phyloP scores from a whole-genome alignment of 2,329 filamentous ascomycete species.

The Fusarium buharicum region DNA sequence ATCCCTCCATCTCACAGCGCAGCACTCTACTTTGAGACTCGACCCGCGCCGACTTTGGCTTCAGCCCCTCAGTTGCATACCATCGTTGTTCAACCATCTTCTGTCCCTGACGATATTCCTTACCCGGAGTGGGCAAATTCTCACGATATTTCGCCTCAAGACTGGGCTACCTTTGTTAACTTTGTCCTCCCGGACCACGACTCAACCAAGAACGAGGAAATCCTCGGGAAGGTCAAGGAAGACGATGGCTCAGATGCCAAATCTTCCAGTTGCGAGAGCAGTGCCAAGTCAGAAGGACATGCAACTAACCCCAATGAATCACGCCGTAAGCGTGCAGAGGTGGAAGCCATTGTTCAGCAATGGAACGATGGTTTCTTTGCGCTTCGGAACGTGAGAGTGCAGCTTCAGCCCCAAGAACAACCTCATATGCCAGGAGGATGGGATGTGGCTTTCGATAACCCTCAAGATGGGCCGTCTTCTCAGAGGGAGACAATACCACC shows the following conservation, averaged over 20 bases:
- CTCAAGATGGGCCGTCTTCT: constrained; percentile 19
- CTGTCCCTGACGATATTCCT: constrained; percentile 57
- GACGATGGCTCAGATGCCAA: constrained; percentile 51
- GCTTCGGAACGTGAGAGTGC: constrained; percentile 60
- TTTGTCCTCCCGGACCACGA: constrained; percentile 63
- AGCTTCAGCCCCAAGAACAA: constrained; percentile 42
- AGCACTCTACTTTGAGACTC: constrained; percentile 58
- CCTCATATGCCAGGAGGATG: constrained; percentile 44
- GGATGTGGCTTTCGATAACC: constrained; percentile 38
- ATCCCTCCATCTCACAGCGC: constrained; percentile 41
- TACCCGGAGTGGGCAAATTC: constrained; percentile 53
- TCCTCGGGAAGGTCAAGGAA: constrained; percentile 60
- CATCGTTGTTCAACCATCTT: constrained; percentile 50
- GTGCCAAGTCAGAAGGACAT: constrained; percentile 9
- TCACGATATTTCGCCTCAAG: constrained; percentile 60
- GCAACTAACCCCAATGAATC: constrained; percentile 35
- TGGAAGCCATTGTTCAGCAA: constrained; percentile 58
- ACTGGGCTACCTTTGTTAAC: constrained; percentile 70
- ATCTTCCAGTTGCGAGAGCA: constrained; percentile 18
- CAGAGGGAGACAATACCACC: constrained; percentile 24
- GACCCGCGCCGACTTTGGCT: constrained; percentile 49
- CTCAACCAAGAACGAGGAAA: constrained; percentile 56
- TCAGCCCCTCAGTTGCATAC: constrained; percentile 47
- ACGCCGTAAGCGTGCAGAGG: constrained; percentile 43
- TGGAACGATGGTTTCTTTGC: constrained; percentile 69